Percentiles rank a stretch among this genome's conserved stretches.
phyloP scores from a whole-genome alignment of 768 basidiomycete genomes.

The Sarcomyxa edulis region DNA sequence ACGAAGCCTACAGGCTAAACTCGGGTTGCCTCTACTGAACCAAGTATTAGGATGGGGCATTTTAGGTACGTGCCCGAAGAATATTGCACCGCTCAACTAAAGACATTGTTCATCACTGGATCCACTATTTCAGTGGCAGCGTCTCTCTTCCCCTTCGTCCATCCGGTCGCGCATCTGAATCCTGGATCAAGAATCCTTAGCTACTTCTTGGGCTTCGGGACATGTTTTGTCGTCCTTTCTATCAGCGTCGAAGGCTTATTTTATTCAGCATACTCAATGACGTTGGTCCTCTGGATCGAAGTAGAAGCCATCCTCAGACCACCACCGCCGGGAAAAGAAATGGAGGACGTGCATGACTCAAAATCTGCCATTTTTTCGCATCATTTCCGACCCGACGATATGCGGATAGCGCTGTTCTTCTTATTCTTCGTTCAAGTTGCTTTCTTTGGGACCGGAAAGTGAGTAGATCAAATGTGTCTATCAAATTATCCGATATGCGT shows the following conservation, averaged over 20 bases:
- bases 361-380: too few species aligned
- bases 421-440: slow-evolving; percentile 84
- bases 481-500: slow-evolving; percentile 4
- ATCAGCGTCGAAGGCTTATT: slow-evolving; percentile 82
- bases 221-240: slow-evolving; percentile 74
- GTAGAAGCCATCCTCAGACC: slow-evolving; percentile 40
- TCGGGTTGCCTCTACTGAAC: slow-evolving; percentile 55
- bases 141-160: slow-evolving; percentile 46
- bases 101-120: not conserved
- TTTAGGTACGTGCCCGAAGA: slow-evolving; percentile 47
- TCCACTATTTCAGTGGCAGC: slow-evolving; percentile 34
- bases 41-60: slow-evolving; percentile 63
- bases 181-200: slow-evolving; percentile 48
- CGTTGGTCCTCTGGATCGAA: slow-evolving; percentile 62
- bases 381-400: slow-evolving; percentile 52
- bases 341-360: slow-evolving; percentile 8
- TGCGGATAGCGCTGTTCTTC: slow-evolving; percentile 76
- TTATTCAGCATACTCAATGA: slow-evolving; percentile 61
- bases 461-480: slow-evolving; percentile 21
- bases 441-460: slow-evolving; percentile 86
- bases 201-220: slow-evolving; percentile 68
- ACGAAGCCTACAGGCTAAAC: slow-evolving; percentile 54
- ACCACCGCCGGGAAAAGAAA: slow-evolving; percentile 9
- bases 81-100: too few species aligned
- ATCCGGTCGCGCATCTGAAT: slow-evolving; percentile 26